A percentile compares a stretch with the other conserved stretches of the same genome.
phyloP scores from a whole-genome alignment of 306 rosid genomes.

The Biancaea sappan region DNA sequence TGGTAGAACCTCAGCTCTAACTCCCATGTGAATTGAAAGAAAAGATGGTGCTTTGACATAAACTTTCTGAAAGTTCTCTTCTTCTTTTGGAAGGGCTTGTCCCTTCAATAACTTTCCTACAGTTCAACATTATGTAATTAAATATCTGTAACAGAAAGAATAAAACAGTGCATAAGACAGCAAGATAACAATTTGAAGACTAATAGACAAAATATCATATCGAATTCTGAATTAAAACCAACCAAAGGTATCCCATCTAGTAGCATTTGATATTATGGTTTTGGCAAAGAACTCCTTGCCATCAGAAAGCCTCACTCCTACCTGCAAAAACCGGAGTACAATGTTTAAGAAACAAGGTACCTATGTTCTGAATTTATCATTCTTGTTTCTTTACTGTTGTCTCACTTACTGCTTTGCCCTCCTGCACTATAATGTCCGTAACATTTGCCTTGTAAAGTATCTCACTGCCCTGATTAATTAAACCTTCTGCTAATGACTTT shows the following conservation, averaged over 20 bases:
- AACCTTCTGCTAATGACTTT: conserved; percentile 86
- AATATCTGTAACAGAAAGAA: conserved; percentile 1
- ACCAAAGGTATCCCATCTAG: conserved; percentile 99
- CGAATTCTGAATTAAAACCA: conserved; percentile 37
- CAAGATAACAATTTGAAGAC: conserved; percentile 26
- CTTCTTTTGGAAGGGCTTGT: conserved; percentile 78
- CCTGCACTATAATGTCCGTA: conserved; percentile 61
- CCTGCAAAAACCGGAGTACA: conserved; percentile 51
- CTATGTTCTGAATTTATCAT: conserved; percentile 25
- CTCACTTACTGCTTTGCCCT: conserved; percentile 83
- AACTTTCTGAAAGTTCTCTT: conserved; percentile 84
- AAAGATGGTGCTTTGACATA: conserved; percentile 95
- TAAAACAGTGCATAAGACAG: conserved; percentile 27
- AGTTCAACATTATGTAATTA: conserved; percentile 27
- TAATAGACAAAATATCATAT: neutral
- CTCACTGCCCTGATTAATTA: conserved; percentile 74
- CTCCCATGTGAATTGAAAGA: conserved; percentile 98
- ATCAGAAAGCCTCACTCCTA: conserved; percentile 86
- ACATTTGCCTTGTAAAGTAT: conserved; percentile 92
- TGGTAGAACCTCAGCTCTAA: conserved; percentile 88
- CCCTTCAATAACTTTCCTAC: conserved; percentile 76
- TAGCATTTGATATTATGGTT: conserved; percentile 94
- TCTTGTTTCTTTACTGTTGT: conserved; percentile 24
- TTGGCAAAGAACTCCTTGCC: conserved; percentile 80
- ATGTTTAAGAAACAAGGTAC: conserved; percentile 33